phyloP scores from a whole-genome alignment of 768 basidiomycete species.

The Naganishia vishniacii region DNA sequence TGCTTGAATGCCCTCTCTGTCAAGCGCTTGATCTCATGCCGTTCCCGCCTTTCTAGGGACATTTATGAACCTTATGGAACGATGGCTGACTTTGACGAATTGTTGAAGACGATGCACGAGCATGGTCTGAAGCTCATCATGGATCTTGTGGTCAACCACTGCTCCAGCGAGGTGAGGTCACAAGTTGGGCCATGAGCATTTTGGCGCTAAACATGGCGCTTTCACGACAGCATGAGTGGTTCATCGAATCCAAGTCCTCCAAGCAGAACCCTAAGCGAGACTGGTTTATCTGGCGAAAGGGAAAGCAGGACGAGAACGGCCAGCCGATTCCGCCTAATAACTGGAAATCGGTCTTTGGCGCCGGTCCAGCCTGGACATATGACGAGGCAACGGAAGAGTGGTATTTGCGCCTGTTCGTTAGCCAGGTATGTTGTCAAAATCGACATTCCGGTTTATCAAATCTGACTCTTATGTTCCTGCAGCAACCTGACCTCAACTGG shows the following conservation, averaged over 20 bases:
- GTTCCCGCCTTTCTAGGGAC: conserved; percentile 31
- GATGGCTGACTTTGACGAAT: conserved; percentile 12
- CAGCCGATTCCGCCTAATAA: conserved; percentile 64
- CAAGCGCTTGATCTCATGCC: too few species aligned
- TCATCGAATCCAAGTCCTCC: conserved; percentile 57
- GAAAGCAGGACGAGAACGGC: conserved; percentile 56
- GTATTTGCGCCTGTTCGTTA: conserved; percentile 30
- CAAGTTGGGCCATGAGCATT: background rate
- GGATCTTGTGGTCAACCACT: conserved; percentile 73
- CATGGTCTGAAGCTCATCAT: conserved; percentile 70
- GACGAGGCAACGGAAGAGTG: conserved; percentile 25
- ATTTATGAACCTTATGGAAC: conserved; percentile 58
- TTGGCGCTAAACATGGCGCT: background rate
- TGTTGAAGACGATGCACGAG: conserved; percentile 52
- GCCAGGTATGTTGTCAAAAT: background rate
- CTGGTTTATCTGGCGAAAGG: conserved; percentile 72
- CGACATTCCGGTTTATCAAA: background rate
- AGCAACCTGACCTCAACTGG: conserved; percentile 76
- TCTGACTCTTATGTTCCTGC: conserved; percentile 25
- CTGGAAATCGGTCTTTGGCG: conserved; percentile 52
- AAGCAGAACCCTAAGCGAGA: conserved; percentile 60
- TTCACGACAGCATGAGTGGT: conserved; percentile 62
- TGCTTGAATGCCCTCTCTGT: too few species aligned
- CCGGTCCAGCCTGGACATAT: conserved; percentile 23
- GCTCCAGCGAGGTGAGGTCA: conserved; percentile 19